Evolutionary conservation across 805 yeast species (phyloP), one percentile per base, ranked within the genome.

Genomic region (Saturnispora sanitii): DNA sequence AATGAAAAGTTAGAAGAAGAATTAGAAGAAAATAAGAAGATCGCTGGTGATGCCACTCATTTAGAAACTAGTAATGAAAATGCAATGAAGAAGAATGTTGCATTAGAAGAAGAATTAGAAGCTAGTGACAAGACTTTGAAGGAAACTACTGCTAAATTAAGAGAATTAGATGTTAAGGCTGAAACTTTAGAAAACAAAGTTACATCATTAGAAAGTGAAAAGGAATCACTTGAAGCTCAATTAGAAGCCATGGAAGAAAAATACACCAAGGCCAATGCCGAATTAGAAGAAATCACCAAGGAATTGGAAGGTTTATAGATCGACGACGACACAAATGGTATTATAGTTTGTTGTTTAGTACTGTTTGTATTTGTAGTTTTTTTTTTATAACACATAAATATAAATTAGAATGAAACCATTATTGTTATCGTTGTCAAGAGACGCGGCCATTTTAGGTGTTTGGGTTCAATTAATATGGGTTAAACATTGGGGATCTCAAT

Each of bases 171-270:
- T 60, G 77, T 92, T 68, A 86, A 86, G 70, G 90, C 92, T 51
- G 98, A 92, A 68, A 94, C 86, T 65, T 75, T 86, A 64, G 95
- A 87, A 68, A 84, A 95, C 70, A 86, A 82, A 69, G 95, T 90
- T 45, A 73, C 85, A 45, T 84, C 95, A 28, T 73, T 88, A 60
- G 97, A 90, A 70, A 69, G 80, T 52, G 97, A 92, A 70, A 86
- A 84, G 67, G 92, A 85, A 53, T 83, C 80, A 48, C 74, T 83
- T 75, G 96, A 92, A 71, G 74, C 75, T 70, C 87, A 86, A 68
- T 82, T 71, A 58, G 97, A 90, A 70, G 95, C 85, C 60, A 69
- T 90, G 63, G 71, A 80, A 52, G 79, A 73, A 59, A 81, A 88
- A 68, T 80, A 86, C 75, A 70, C 71, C 60, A 73, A 77, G 51